Percentiles rank a stretch among this genome's conserved stretches.
Evolutionary conservation across 2,329 filamentous ascomycete species (phyloP).

Genomic region (Microsporum ferrugineum): DNA sequence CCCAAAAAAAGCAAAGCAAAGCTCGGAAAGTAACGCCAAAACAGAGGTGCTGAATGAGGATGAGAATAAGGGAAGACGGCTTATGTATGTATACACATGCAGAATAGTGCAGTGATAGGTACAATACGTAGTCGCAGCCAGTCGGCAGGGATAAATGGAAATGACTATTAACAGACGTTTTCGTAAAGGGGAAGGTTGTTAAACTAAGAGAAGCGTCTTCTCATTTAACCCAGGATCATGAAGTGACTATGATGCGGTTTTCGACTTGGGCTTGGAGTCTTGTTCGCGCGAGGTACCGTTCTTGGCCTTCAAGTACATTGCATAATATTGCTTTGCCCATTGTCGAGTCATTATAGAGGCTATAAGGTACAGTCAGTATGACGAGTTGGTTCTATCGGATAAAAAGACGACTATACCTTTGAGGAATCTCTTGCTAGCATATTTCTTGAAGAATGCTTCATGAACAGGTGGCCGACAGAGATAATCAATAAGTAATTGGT

Average conservation of each 20-base stretch:
- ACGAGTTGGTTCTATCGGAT: background rate
- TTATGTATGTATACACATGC: conserved; percentile 4
- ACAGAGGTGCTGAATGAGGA: conserved; percentile 1
- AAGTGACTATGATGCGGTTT: background rate
- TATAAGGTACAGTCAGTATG: conserved; percentile 31
- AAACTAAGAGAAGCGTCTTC: background rate
- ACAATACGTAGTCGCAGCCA: background rate
- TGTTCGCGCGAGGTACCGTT: background rate
- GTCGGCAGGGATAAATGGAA: background rate
- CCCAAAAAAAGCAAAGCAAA: conserved; percentile 4
- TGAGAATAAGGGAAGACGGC: background rate
- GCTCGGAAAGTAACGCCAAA: conserved; percentile 7
- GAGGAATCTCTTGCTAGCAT: conserved; percentile 97
- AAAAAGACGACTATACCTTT: conserved; percentile 54
- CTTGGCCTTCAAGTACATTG: conserved; percentile 24
- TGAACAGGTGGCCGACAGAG: conserved; percentile 80
- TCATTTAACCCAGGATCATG: background rate
- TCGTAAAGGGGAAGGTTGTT: background rate
- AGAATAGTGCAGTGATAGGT: background rate
- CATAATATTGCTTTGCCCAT: conserved; percentile 75
- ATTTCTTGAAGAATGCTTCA: conserved; percentile 99
- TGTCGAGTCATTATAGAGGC: conserved; percentile 82
- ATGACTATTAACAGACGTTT: background rate
- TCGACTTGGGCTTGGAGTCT: background rate
- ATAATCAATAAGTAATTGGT: conserved; percentile 93